These are phyloP conservation scores for Mrakia blollopis DNA, from an alignment of 768 basidiomycete genomes.

Conservation along the genomic window DNA sequence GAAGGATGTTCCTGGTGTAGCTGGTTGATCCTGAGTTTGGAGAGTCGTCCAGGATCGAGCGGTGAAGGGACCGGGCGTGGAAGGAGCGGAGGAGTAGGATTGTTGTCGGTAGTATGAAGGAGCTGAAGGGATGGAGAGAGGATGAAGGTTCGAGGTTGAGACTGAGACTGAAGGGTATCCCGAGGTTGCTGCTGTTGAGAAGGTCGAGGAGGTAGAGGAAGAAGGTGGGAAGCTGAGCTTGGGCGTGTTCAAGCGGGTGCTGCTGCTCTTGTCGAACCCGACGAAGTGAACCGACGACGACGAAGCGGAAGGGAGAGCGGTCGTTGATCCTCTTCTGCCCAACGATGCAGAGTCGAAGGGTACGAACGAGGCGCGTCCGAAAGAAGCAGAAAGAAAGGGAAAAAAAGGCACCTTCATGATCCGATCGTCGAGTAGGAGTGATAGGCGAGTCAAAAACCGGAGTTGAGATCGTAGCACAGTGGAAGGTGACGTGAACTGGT, in stretches of 20 bases:
- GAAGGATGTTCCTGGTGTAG: not conserved
- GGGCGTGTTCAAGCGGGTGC: not conserved
- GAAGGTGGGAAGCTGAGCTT: not conserved
- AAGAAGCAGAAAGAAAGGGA: no score
- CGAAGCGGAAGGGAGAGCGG: not conserved
- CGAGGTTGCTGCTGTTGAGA: not conserved
- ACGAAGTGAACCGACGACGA: not conserved
- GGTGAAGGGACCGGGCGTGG: conserved; percentile 6
- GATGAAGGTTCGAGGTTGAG: no score
- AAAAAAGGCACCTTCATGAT: conserved; percentile 3
- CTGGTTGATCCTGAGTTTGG: not conserved
- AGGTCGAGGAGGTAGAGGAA: not conserved
- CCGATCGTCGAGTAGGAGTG: not conserved
- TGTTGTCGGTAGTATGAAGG: not conserved
- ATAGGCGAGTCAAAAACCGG: not conserved
- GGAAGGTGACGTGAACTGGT: conserved; percentile 14
- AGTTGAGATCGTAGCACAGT: not conserved
- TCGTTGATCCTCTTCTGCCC: conserved; percentile 11
- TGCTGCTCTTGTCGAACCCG: conserved; percentile 10
- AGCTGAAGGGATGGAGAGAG: not conserved
- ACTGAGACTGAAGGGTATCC: not conserved
- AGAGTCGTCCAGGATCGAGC: not conserved
- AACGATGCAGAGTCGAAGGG: not conserved
- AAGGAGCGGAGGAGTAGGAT: not conserved
- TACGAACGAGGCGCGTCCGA: not conserved